Base-by-base conservation (phyloP, 2,329 filamentous ascomycete genomes). In the Orbilia blumenaviensis region DNA sequence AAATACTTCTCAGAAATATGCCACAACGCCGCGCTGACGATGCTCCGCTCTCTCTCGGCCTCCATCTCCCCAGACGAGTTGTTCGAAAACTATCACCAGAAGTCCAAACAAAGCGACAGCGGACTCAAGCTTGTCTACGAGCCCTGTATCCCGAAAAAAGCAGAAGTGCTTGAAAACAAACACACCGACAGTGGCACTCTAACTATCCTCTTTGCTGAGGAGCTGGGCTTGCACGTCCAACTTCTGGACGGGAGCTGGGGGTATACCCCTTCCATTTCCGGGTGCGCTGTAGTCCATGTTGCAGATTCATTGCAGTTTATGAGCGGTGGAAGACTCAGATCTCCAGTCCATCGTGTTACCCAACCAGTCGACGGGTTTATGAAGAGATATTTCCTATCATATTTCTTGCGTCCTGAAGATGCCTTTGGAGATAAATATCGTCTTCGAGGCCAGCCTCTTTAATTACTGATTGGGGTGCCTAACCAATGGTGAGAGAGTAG, bases 401-500 rank as follows among this genome's bases (percentile, higher is more conserved):
- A 76, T 46, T 69, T 76, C 34, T 41, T 76, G 10, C 46, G 72
- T 29, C 72, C 72, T 10, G 71, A 54, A 16, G 10, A 63, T 27
- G 29, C 36, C 0, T 54, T 23, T 3, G 44, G 48, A 36, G 32
- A 63, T 6, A 60, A 46, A 9, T 56, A 32, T 5, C 52, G 52
- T 14, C 32, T 56, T 7, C 36, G 29, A 12, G n/a, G n/a, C 12
- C 38, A 56, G 32, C 2, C 10, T 36, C 4, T 60, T 44, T 63
- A 23, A 85, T 83, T 0, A 84, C 84, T 2, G 85, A 85, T 77
- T 78, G 78, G n/a, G 14, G 29, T 10, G 5, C 29, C 29, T 34
- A 5, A 34, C 5, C 29, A 34, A 10, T 10, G 29, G 5, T 6
- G 29, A 5, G 10, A 5, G 29, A 34, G 10, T 34, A 34, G 5